phyloP scores from a whole-genome alignment of 257 asterid species.

The Salvia rosmarinus region DNA sequence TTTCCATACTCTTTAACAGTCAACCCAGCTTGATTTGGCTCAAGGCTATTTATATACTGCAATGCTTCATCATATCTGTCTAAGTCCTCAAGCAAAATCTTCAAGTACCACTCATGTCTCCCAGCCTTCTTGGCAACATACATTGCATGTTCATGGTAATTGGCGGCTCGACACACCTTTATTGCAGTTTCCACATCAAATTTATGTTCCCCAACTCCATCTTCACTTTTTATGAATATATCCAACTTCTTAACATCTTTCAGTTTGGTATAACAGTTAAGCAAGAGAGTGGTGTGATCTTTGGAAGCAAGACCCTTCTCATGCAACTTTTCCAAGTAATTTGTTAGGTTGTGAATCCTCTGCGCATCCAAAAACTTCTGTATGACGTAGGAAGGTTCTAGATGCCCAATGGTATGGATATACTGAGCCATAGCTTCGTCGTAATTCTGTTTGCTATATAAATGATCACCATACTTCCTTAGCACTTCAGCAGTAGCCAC shows the following conservation, averaged over 20 bases:
- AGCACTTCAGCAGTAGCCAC: constrained; percentile 95
- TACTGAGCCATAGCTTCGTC: constrained; percentile 97
- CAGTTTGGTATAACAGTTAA: constrained; percentile 92
- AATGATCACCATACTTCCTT: constrained; percentile 92
- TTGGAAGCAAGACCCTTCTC: constrained; percentile 94
- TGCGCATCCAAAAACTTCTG: constrained; percentile 98
- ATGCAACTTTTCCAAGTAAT: constrained; percentile 91
- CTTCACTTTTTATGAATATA: constrained; percentile 83
- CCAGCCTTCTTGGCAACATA: constrained; percentile 97
- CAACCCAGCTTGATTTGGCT: constrained; percentile 94
- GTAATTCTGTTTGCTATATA: constrained; percentile 78
- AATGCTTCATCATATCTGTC: constrained; percentile 92
- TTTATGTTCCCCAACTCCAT: constrained; percentile 75
- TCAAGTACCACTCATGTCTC: constrained; percentile 91
- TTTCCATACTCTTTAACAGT: constrained; percentile 94
- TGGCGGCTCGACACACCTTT: constrained; percentile 95
- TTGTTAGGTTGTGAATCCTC: constrained; percentile 87
- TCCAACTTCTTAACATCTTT: constrained; percentile 93
- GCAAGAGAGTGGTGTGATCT: constrained; percentile 93
- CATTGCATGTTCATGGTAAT: constrained; percentile 98
- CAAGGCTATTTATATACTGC: constrained; percentile 84
- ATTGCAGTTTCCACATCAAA: constrained; percentile 97
- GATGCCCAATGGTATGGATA: constrained; percentile 84
- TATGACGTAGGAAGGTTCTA: constrained; percentile 94
- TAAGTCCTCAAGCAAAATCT: constrained; percentile 92